These are phyloP conservation scores for Coemansia sp. DNA, from an alignment of 192 early-diverging fungal species.

Conservation along the genomic window DNA sequence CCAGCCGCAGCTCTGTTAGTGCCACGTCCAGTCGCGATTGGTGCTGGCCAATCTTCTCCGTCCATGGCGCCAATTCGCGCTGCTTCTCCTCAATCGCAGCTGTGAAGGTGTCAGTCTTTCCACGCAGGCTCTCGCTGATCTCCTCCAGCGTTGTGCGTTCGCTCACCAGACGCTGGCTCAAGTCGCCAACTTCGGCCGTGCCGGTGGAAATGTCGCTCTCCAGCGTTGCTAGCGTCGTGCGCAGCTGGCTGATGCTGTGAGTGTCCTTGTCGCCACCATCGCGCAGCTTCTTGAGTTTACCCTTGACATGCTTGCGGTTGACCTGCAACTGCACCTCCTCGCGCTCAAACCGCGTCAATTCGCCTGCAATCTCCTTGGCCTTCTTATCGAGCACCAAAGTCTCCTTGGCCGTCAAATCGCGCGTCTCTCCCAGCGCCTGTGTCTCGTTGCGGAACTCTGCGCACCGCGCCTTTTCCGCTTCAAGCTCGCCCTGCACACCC, in stretches of 20 bases:
- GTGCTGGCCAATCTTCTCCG: conserved; percentile 74
- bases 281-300: conserved; percentile 75
- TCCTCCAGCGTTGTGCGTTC: conserved; percentile 75
- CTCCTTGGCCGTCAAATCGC: conserved; percentile 59
- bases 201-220: conserved; percentile 63
- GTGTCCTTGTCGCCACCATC: conserved; percentile 70
- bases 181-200: conserved; percentile 58
- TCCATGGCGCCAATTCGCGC: conserved; percentile 81
- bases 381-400: conserved; percentile 64
- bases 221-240: conserved; percentile 68
- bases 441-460: conserved; percentile 63
- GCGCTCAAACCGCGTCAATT: conserved; percentile 70
- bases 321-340: conserved; percentile 84
- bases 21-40: conserved; percentile 75
- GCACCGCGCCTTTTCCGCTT: conserved; percentile 63
- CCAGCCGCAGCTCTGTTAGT: conserved; percentile 75
- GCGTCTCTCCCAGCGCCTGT: conserved; percentile 61
- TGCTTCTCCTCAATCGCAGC: conserved; percentile 82
- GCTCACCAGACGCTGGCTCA: conserved; percentile 61
- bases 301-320: conserved; percentile 76
- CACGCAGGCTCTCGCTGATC: conserved; percentile 76
- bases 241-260: conserved; percentile 59
- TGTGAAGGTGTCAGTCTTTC: conserved; percentile 85
- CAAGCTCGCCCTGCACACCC: conserved; percentile 56
- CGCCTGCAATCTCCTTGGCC: conserved; percentile 56